Base-by-base conservation (phyloP, 257 asterid species). In the Capsicum baccatum region DNA sequence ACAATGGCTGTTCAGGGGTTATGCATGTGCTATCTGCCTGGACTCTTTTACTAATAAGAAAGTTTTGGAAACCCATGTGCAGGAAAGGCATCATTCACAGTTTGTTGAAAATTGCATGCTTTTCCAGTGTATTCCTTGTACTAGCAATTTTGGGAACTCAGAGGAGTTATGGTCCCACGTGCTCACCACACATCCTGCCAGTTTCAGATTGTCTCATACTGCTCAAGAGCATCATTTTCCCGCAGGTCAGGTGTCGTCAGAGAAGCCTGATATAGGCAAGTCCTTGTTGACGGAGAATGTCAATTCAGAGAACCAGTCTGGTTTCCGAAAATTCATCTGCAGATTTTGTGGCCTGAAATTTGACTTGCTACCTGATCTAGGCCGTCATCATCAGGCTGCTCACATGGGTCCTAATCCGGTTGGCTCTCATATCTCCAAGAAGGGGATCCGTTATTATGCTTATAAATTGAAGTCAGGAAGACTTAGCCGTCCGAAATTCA, bases 301-400 rank as follows among this genome's bases (percentile, higher is more conserved):
- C 6, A 90, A 87, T 82, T 63, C 86, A 55, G 94, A 91, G 76
- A 86, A 81, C 84, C 92, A 90, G 85, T 87, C 91, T 9, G 89
- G 86, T 83, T 84, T 85, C 73, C 90, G 97, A 85, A 94, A 94
- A 88, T 95, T 83, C 86, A 85, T 90, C 85, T 97, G 99, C 89
- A 92, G 90, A 88, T 93, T 95, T 89, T 97, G 99, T 90, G 98
- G 99, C 83, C 91, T 97, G 87, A 95, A 91, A 86, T 97, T 97
- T 87, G 98, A 97, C 89, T 91, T 97, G 93, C 92, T 97, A 15
- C 99, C 99, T 42, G 99, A 97, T 91, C 98, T 97, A 76, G 99
- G 99, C 58, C 97, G 98, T 60, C 99, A 95, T 84, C 99, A 97
- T 89, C 99, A 97, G 89, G 98, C 99, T 67, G 99, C 99, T 88